Percentiles rank a stretch among this genome's conserved stretches.
These are phyloP conservation scores for Coniochaeta pulveracea DNA, from an alignment of 2,329 filamentous ascomycete genomes.

Conservation along the genomic window DNA sequence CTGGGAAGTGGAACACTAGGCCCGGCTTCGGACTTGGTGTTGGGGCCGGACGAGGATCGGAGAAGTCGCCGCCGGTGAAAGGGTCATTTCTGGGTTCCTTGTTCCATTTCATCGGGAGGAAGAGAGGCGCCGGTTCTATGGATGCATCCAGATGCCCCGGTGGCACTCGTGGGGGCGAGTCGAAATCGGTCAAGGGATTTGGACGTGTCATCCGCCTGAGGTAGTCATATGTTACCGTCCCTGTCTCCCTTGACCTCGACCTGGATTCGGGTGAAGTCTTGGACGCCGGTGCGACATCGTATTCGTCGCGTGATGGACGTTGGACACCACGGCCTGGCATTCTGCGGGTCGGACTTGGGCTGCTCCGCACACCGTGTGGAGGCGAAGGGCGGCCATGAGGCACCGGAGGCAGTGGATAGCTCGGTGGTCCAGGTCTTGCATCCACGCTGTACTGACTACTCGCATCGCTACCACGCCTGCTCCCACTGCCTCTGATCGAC, in stretches of 20 bases:
- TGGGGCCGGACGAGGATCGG: background rate
- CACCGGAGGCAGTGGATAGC: slow-evolving; percentile 10
- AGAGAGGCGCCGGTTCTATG: background rate
- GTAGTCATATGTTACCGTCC: too few species aligned
- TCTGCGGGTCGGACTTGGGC: background rate
- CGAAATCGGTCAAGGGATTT: background rate
- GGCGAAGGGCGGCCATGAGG: slow-evolving; percentile 8
- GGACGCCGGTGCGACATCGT: background rate
- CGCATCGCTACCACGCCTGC: slow-evolving; percentile 8
- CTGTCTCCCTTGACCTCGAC: background rate
- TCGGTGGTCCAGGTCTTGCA: slow-evolving; percentile 10
- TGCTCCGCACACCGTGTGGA: background rate
- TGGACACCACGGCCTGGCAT: background rate
- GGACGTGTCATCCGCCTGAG: too few species aligned
- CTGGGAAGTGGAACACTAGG: background rate
- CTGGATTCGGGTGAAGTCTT: background rate
- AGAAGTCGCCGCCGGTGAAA: slow-evolving; percentile 2
- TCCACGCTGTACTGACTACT: slow-evolving; percentile 14
- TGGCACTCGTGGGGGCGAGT: background rate
- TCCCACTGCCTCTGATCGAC: slow-evolving; percentile 5
- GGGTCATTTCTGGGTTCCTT: background rate
- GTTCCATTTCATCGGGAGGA: background rate
- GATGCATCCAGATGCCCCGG: slow-evolving; percentile 1
- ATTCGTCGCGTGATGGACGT: slow-evolving; percentile 1
- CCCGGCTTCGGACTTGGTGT: too few species aligned